phyloP scores from a whole-genome alignment of 2,329 filamentous ascomycete genomes.

The Parafenestella ontariensis region DNA sequence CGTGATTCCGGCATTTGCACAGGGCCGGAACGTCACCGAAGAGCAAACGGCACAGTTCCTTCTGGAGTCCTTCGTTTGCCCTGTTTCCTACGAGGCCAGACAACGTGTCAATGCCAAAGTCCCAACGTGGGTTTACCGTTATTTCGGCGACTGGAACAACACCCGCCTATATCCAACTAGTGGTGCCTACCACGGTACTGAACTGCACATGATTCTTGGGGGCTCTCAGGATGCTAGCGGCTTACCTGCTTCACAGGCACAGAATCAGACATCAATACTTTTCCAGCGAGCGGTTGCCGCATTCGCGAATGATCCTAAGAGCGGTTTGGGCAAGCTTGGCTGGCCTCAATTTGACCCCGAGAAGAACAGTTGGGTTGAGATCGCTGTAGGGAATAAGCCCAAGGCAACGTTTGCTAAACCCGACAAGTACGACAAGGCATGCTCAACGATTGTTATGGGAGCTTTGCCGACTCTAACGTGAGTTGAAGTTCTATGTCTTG shows the following conservation, averaged over 20 bases:
- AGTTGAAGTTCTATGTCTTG: neutral
- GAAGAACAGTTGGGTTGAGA: conserved; percentile 16
- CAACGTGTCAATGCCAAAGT: conserved; percentile 13
- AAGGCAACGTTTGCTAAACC: conserved; percentile 14
- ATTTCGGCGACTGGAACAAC: conserved; percentile 30
- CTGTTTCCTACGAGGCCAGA: conserved; percentile 15
- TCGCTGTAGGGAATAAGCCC: conserved; percentile 14
- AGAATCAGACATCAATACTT: conserved; percentile 17
- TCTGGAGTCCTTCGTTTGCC: conserved; percentile 25
- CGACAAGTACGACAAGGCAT: conserved; percentile 11
- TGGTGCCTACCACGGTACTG: conserved; percentile 32
- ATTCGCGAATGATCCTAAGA: conserved; percentile 21
- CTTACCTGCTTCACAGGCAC: conserved; percentile 11
- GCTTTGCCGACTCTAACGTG: conserved; percentile 13
- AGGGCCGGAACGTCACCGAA: conserved; percentile 24
- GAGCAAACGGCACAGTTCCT: conserved; percentile 17
- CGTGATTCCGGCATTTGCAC: conserved; percentile 23
- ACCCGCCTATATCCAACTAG: conserved; percentile 26
- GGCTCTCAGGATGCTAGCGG: conserved; percentile 24
- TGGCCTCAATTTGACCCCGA: conserved; percentile 20
- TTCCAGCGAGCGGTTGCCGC: conserved; percentile 27
- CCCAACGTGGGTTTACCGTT: conserved; percentile 25
- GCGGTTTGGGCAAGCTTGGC: conserved; percentile 18
- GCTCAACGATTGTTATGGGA: conserved; percentile 8
- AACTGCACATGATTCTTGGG: conserved; percentile 33